A percentile compares a stretch with the other conserved stretches of the same genome.
Evolutionary conservation across 2,329 filamentous ascomycete genomes (phyloP).

Genomic region (Fusarium irregulare): DNA sequence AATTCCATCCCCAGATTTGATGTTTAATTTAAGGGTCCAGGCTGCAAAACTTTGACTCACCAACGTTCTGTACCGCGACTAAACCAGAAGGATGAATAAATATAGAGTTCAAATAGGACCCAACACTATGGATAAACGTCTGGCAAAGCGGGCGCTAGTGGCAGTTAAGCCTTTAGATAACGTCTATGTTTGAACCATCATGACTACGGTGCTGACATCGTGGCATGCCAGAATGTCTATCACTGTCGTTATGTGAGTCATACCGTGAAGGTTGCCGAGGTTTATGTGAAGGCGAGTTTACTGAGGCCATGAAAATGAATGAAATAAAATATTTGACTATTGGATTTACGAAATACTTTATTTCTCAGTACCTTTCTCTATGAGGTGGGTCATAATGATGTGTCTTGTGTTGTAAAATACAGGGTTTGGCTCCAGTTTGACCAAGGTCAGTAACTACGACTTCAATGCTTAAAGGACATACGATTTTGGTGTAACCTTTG

Average conservation of each 20-base stretch:
- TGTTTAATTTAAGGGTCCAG: neutral
- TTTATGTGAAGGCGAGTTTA: neutral
- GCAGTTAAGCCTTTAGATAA: neutral
- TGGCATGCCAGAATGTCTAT: neutral
- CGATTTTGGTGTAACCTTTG: neutral
- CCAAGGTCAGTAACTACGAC: neutral
- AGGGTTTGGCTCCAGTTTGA: neutral
- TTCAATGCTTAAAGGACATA: neutral
- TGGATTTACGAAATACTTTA: neutral
- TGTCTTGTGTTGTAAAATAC: neutral
- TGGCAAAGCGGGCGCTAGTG: neutral
- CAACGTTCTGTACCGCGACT: neutral
- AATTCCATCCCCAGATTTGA: neutral
- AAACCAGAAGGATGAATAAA: neutral
- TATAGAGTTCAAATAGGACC: neutral
- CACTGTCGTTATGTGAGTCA: neutral
- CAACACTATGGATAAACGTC: neutral
- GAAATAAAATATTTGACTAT: neutral
- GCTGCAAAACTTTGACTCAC: fast-evolving
- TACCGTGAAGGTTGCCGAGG: neutral
- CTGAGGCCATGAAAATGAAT: neutral
- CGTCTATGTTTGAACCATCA: neutral
- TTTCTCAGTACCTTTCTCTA: neutral
- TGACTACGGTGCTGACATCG: neutral
- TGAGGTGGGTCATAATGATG: neutral